Conservation (phyloP, 371 early-diverging fungal genomes). For the Mucor racemosus region DNA sequence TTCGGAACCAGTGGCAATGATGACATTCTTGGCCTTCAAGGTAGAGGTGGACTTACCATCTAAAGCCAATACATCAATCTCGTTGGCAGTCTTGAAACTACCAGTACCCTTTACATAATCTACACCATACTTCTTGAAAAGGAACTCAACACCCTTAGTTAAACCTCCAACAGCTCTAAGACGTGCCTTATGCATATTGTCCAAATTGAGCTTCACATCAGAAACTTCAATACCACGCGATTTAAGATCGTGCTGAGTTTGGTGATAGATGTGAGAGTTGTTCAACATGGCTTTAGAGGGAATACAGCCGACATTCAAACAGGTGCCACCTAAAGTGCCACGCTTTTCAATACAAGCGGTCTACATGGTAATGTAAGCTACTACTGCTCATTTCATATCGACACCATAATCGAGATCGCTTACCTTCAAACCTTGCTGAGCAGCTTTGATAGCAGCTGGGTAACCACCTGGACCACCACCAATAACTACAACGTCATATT, state of each 20-base stretch:
- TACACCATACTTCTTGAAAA: slow-evolving; percentile 97
- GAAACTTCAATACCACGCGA: slow-evolving; percentile 92
- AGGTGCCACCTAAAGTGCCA: slow-evolving; percentile 95
- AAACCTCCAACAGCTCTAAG: slow-evolving; percentile 87
- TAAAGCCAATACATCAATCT: slow-evolving; percentile 80
- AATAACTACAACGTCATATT: slow-evolving; percentile 86
- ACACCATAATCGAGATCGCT: background rate
- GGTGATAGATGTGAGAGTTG: slow-evolving; percentile 97
- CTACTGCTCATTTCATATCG: background rate
- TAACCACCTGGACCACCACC: slow-evolving; percentile 99
- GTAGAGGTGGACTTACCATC: slow-evolving; percentile 70
- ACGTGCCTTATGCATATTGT: slow-evolving; percentile 90
- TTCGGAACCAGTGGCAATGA: slow-evolving; percentile 98
- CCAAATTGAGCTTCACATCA: slow-evolving; percentile 85
- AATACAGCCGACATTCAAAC: slow-evolving; percentile 98
- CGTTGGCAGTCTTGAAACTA: slow-evolving; percentile 75
- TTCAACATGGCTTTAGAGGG: slow-evolving; percentile 98
- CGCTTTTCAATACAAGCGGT: slow-evolving; percentile 97
- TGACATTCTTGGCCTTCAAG: slow-evolving; percentile 91
- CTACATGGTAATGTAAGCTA: slow-evolving; percentile 44
- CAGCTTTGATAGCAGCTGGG: slow-evolving; percentile 98
- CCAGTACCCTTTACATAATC: slow-evolving; percentile 95
- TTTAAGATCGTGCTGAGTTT: slow-evolving; percentile 89
- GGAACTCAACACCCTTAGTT: slow-evolving; percentile 91
- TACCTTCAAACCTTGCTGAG: slow-evolving; percentile 97